phyloP scores from a whole-genome alignment of 352 stramenopile species.

The Phytopythium aichiense region DNA sequence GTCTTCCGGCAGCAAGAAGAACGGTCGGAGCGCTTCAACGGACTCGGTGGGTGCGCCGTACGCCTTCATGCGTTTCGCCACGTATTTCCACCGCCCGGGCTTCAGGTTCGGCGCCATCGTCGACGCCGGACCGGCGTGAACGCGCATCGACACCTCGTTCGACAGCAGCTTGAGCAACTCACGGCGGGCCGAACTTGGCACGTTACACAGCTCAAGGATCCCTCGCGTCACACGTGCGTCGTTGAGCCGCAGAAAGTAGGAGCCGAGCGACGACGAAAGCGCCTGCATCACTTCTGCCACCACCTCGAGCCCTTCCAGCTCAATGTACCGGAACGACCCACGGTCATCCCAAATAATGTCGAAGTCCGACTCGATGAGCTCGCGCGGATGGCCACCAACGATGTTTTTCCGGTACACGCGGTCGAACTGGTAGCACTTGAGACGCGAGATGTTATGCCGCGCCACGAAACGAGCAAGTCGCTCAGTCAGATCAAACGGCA shows the following conservation, averaged over 20 bases:
- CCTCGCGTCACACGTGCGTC: slow-evolving; percentile 65
- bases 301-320: slow-evolving; percentile 75
- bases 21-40: slow-evolving; percentile 62
- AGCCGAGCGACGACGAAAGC: slow-evolving; percentile 52
- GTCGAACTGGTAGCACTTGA: slow-evolving; percentile 87
- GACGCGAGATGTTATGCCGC: slow-evolving; percentile 69
- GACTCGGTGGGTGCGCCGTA: slow-evolving; percentile 39
- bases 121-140: slow-evolving; percentile 57
- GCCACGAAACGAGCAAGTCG: slow-evolving; percentile 76
- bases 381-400: slow-evolving; percentile 68
- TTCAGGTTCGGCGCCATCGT: slow-evolving; percentile 58
- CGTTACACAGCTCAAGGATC: slow-evolving; percentile 65
- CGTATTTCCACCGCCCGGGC: slow-evolving; percentile 67
- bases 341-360: slow-evolving; percentile 84
- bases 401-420: slow-evolving; percentile 79
- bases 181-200: slow-evolving; percentile 44
- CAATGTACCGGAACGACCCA: slow-evolving; percentile 56
- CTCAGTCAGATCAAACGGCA: slow-evolving; percentile 84
- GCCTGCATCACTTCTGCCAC: slow-evolving; percentile 70
- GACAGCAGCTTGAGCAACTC: slow-evolving; percentile 77
- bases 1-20: slow-evolving; percentile 74
- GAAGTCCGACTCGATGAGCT: slow-evolving; percentile 81
- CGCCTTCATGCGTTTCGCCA: slow-evolving; percentile 65
- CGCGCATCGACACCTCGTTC: slow-evolving; percentile 64
- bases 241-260: slow-evolving; percentile 79